These are phyloP conservation scores for Venustampulla echinocandica DNA, from an alignment of 495 filamentous ascomycete species.

Conservation along the genomic window DNA sequence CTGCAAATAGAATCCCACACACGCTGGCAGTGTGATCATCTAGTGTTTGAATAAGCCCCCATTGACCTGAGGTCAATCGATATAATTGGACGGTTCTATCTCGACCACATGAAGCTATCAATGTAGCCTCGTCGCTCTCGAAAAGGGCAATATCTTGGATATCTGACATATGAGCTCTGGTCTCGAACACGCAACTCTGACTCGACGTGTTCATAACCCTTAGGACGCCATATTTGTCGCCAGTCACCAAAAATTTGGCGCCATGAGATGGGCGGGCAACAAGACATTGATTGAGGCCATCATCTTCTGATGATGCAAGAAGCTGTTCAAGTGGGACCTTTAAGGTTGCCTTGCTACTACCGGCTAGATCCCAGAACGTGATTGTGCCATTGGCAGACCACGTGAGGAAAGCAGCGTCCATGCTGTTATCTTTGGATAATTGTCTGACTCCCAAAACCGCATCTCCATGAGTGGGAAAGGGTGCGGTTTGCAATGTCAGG, in stretches of 20 bases:
- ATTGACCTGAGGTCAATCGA: constrained; percentile 41
- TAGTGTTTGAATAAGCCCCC: constrained; percentile 62
- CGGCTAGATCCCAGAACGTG: constrained; percentile 71
- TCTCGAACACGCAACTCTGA: constrained; percentile 48
- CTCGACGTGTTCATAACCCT: constrained; percentile 44
- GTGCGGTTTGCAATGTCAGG: constrained; percentile 29
- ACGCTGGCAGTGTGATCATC: constrained; percentile 72
- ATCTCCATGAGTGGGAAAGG: constrained; percentile 65
- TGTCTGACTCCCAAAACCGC: constrained; percentile 66
- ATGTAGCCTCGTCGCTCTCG: constrained; percentile 39
- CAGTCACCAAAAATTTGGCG: constrained; percentile 61
- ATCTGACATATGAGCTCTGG: constrained; percentile 80
- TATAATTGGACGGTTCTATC: constrained; percentile 91
- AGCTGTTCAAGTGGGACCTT: constrained; percentile 63
- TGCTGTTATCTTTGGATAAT: constrained; percentile 44
- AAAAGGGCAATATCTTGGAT: constrained; percentile 72
- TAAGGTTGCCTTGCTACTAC: constrained; percentile 54
- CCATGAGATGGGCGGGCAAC: constrained; percentile 52
- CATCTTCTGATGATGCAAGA: constrained; percentile 30
- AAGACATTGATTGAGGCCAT: constrained; percentile 66
- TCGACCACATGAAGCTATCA: constrained; percentile 73
- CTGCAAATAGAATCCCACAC: constrained; percentile 50
- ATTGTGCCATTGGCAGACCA: constrained; percentile 75
- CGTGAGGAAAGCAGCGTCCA: constrained; percentile 68
- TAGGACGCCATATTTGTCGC: constrained; percentile 78